Conservation (phyloP, 805 yeast species). For the Peterozyma xylosa region DNA sequence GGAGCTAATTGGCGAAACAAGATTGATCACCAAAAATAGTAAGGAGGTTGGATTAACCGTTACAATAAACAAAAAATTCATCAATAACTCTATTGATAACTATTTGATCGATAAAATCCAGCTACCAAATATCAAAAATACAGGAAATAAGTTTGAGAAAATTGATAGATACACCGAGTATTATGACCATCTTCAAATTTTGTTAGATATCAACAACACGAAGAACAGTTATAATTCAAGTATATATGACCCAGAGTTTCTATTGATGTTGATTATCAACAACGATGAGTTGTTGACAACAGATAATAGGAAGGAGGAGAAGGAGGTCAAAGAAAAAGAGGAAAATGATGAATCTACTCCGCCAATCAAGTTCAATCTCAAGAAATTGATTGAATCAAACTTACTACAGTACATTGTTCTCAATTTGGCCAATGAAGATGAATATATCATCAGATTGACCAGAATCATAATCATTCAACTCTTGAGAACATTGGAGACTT, state of each 20-base stretch:
- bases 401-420: constrained; percentile 44
- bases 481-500: constrained; percentile 28
- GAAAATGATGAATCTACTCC: too few species aligned
- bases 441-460: constrained; percentile 26
- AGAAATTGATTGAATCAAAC: constrained; percentile 47
- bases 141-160: constrained; percentile 7
- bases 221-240: constrained; percentile 20
- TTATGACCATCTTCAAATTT: constrained; percentile 15
- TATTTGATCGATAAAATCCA: constrained; percentile 20
- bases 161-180: constrained; percentile 24
- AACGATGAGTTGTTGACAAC: constrained; percentile 53
- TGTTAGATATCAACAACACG: constrained; percentile 8
- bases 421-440: constrained; percentile 31
- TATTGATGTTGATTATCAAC: constrained; percentile 52
- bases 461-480: constrained; percentile 36
- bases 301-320: constrained; percentile 15
- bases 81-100: constrained; percentile 38
- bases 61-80: constrained; percentile 38
- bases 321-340: constrained; percentile 13
- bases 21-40: constrained; percentile 35
- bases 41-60: constrained; percentile 36
- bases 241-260: constrained; percentile 64
- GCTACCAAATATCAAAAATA: constrained; percentile 17
- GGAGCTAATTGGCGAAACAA: constrained; percentile 40
- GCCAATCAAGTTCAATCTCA: constrained; percentile 36